These are phyloP conservation scores for Pulveroboletus sp. DNA, from an alignment of 768 basidiomycete genomes.

Conservation along the genomic window DNA sequence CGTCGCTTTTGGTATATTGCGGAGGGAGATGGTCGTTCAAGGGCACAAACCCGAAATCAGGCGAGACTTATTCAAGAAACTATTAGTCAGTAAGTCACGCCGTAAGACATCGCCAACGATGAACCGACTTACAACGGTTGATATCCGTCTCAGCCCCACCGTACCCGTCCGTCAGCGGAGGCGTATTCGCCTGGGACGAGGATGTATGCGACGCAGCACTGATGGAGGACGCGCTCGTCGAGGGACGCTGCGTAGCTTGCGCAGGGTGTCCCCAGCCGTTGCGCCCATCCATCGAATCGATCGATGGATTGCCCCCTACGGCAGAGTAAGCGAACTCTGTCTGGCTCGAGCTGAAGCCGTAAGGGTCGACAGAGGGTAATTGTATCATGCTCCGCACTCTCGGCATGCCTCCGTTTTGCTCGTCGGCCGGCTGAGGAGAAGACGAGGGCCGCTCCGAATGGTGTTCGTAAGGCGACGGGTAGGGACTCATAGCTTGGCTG, in stretches of 20 bases:
- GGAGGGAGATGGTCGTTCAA: slow-evolving; percentile 74
- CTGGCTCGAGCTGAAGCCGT: slow-evolving; percentile 58
- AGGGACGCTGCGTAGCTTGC: slow-evolving; percentile 51
- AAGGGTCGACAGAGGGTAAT: slow-evolving; percentile 66
- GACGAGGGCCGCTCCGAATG: slow-evolving; percentile 65
- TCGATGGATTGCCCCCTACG: slow-evolving; percentile 40
- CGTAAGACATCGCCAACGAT: slow-evolving; percentile 25
- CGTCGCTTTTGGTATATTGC: slow-evolving; percentile 53
- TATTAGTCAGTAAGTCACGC: slow-evolving; percentile 45
- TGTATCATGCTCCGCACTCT: slow-evolving; percentile 83
- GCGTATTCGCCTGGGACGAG: slow-evolving; percentile 78
- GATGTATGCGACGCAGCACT: slow-evolving; percentile 73
- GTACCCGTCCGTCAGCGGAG: slow-evolving; percentile 61
- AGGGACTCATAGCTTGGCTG: slow-evolving; percentile 84
- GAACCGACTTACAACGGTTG: slow-evolving; percentile 69
- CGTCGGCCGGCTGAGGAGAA: slow-evolving; percentile 62
- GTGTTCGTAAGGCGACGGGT: slow-evolving; percentile 77
- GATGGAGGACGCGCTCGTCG: slow-evolving; percentile 66
- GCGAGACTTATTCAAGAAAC: slow-evolving; percentile 56
- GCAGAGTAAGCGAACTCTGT: slow-evolving; percentile 82
- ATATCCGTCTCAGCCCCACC: slow-evolving; percentile 67
- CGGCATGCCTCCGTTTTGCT: slow-evolving; percentile 47
- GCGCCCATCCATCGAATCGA: slow-evolving; percentile 36
- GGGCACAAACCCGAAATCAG: slow-evolving; percentile 79
- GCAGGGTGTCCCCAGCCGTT: slow-evolving; percentile 40